Evolutionary conservation across 169 alveolate species (phyloP).

Genomic region (Amoebophrya sp.): DNA sequence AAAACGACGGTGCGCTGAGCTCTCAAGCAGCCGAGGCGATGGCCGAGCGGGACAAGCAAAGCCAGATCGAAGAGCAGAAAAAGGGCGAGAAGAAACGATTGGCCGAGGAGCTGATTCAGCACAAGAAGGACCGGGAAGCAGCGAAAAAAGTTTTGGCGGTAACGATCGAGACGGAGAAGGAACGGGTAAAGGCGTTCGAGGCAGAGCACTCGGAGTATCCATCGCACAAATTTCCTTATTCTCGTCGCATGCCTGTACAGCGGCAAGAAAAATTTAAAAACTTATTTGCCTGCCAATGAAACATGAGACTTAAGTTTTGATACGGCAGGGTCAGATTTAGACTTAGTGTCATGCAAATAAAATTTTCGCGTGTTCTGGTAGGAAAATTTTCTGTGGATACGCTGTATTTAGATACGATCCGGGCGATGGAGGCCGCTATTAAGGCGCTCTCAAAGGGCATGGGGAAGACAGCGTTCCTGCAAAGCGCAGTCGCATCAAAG

Average conservation of each 20-base stretch:
- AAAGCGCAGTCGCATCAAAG: neutral
- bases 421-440: neutral
- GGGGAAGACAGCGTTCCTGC: neutral
- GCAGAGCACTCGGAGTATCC: neutral
- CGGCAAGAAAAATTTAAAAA: no score
- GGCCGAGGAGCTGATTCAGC: neutral
- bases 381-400: no score
- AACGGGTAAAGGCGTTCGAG: neutral
- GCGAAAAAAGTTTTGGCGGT: neutral
- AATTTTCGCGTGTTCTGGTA: no score
- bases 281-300: no score
- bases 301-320: no score
- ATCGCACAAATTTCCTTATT: no score
- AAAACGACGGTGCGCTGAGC: neutral
- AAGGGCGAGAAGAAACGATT: neutral
- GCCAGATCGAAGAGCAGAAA: neutral
- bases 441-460: neutral
- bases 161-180: conserved; percentile 14
- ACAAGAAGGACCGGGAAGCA: neutral
- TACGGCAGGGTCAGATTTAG: no score
- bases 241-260: no score
- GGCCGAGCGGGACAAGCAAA: neutral
- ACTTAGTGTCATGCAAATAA: no score
- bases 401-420: neutral
- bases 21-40: neutral